A percentile compares a stretch with the other conserved stretches of the same genome.
Conservation (phyloP, 257 asterid genomes). For the Lantana camara region DNA sequence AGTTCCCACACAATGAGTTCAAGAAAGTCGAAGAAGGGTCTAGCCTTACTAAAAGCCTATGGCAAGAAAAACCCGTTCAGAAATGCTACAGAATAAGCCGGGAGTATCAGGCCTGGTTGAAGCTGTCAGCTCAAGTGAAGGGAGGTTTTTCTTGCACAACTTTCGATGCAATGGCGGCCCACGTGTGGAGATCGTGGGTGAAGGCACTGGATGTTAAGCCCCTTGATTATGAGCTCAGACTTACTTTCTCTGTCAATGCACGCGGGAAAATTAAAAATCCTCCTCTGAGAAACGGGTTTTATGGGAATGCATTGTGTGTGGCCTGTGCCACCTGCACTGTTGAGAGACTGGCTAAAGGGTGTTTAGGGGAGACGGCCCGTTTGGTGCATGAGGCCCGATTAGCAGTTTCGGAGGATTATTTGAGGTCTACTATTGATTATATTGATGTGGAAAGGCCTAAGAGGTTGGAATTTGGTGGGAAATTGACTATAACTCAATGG, state of each 20-base stretch:
- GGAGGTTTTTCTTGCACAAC: constrained; percentile 53
- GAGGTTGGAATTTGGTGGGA: constrained; percentile 88
- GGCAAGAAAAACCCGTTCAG: constrained; percentile 65
- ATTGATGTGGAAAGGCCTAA: constrained; percentile 65
- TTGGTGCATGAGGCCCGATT: constrained; percentile 62
- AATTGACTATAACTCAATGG: constrained; percentile 86
- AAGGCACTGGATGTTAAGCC: constrained; percentile 62
- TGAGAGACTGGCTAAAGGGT: constrained; percentile 39
- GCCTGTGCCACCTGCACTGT: constrained; percentile 74
- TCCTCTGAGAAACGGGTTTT: constrained; percentile 64
- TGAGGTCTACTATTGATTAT: constrained; percentile 78
- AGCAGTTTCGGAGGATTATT: constrained; percentile 63
- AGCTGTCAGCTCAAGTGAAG: constrained; percentile 43
- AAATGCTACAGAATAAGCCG: constrained; percentile 67
- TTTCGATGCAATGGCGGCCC: constrained; percentile 89
- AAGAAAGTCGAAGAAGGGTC: constrained; percentile 56
- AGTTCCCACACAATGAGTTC: constrained; percentile 67
- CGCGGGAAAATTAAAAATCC: constrained; percentile 63
- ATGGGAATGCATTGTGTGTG: constrained; percentile 78
- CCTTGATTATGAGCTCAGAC: constrained; percentile 59
- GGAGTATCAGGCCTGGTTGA: constrained; percentile 56
- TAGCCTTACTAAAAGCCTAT: constrained; percentile 47
- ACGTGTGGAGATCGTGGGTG: constrained; percentile 89
- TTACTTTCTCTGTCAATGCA: constrained; percentile 79
- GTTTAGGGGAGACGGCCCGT: constrained; percentile 39